phyloP scores from a whole-genome alignment of 768 basidiomycete genomes.

The Gymnopilus junonius region DNA sequence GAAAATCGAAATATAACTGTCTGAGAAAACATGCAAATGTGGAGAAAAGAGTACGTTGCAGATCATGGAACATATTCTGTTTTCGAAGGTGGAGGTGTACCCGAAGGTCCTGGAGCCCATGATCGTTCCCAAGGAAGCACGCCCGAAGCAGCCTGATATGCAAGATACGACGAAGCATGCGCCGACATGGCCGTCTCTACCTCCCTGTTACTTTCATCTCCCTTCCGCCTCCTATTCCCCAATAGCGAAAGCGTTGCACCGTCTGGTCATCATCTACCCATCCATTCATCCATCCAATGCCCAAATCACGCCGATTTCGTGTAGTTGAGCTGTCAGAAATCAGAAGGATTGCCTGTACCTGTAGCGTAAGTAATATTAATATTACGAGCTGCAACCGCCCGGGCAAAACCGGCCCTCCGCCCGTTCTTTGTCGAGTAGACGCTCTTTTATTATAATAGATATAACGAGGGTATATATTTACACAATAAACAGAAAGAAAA shows the following conservation, averaged over 20 bases:
- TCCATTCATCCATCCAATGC: too few species aligned
- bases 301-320: too few species aligned
- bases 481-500: not conserved
- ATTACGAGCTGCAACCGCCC: too few species aligned
- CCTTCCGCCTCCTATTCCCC: slow-evolving; percentile 20
- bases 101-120: slow-evolving; percentile 4
- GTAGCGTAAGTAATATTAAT: too few species aligned
- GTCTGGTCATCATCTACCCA: too few species aligned
- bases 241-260: slow-evolving; percentile 44
- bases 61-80: slow-evolving; percentile 8
- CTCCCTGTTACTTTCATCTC: slow-evolving; percentile 1
- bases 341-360: too few species aligned
- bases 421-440: too few species aligned
- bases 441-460: too few species aligned
- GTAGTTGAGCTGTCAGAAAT: too few species aligned
- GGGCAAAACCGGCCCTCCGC: too few species aligned
- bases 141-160: slow-evolving; percentile 25
- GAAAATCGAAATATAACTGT: not conserved
- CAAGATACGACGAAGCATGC: slow-evolving; percentile 19
- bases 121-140: slow-evolving; percentile 29
- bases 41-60: not conserved
- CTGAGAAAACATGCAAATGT: not conserved
- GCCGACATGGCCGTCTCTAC: slow-evolving; percentile 16
- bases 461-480: not conserved
- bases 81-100: slow-evolving; percentile 2